Evolutionary conservation across 2,329 filamentous ascomycete genomes (phyloP).

Genomic region (Diaporthe citrichinensis): DNA sequence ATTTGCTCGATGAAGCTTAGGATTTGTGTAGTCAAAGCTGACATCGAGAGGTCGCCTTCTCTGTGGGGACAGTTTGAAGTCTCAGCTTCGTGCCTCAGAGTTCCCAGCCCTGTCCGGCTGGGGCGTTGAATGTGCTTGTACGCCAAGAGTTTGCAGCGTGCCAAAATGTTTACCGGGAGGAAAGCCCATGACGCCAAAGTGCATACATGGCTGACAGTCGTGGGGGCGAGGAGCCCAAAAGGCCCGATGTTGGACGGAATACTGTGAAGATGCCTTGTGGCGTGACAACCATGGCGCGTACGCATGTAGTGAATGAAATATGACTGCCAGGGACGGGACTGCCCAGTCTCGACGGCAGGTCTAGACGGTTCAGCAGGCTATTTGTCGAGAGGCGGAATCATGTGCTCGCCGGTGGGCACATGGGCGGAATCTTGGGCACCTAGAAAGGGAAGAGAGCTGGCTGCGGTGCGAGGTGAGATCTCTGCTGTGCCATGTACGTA

Average conservation of each 20-base stretch:
- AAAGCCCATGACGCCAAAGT: not conserved
- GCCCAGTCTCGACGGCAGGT: conserved; percentile 8
- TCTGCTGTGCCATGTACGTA: conserved; percentile 1
- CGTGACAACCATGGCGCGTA: not conserved
- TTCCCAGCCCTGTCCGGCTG: not conserved
- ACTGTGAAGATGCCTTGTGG: not conserved
- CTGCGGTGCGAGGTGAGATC: conserved; percentile 10
- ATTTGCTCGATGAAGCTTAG: not conserved
- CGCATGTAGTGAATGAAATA: not conserved
- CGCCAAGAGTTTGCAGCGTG: not conserved
- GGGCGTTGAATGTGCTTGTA: not conserved
- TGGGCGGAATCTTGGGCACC: conserved; percentile 28
- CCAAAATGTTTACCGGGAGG: too few species aligned
- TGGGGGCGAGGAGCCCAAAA: not conserved
- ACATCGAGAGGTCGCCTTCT: not conserved
- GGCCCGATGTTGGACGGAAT: not conserved
- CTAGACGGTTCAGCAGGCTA: conserved; percentile 17
- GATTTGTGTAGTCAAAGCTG: not conserved
- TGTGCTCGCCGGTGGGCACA: conserved; percentile 28
- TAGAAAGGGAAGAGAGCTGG: conserved; percentile 1
- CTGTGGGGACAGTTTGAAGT: not conserved
- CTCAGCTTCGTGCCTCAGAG: not conserved
- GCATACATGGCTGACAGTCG: not conserved
- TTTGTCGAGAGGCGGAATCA: conserved; percentile 35
- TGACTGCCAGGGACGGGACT: not conserved